phyloP scores from a whole-genome alignment of 2,329 filamentous ascomycete genomes.

The Beauveria medogensis region DNA sequence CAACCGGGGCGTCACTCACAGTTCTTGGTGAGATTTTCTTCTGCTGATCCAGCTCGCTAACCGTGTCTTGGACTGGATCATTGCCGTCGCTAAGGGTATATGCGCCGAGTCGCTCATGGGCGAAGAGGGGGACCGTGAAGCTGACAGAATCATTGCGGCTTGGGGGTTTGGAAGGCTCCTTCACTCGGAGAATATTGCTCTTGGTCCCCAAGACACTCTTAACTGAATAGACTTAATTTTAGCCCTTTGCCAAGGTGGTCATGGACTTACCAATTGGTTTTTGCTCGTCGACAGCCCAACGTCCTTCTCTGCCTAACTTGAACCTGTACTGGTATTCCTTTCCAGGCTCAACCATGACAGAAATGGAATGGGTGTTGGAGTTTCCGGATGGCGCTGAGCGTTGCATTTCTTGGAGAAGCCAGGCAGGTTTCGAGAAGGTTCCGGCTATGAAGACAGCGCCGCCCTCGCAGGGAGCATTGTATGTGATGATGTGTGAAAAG shows the following conservation, averaged over 20 bases:
- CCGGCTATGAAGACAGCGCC: slow-evolving; percentile 64
- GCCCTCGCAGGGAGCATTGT: slow-evolving; percentile 31
- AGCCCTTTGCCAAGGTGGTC: background rate
- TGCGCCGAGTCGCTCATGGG: slow-evolving; percentile 39
- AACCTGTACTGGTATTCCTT: slow-evolving; percentile 69
- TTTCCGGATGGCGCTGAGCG: slow-evolving; percentile 35
- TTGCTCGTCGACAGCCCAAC: slow-evolving; percentile 61
- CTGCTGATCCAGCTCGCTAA: background rate
- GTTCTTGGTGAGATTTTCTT: slow-evolving; percentile 14
- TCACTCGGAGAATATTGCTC: slow-evolving; percentile 2
- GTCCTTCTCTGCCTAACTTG: slow-evolving; percentile 56
- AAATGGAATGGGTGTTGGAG: slow-evolving; percentile 50
- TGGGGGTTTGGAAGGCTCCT: slow-evolving; percentile 1
- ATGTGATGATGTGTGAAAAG: background rate
- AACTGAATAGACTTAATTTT: background rate
- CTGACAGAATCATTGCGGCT: slow-evolving; percentile 20
- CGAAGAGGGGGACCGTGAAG: slow-evolving; percentile 28
- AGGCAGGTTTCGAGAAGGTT: slow-evolving; percentile 58
- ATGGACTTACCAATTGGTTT: slow-evolving; percentile 46
- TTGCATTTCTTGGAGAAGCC: slow-evolving; percentile 61
- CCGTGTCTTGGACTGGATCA: slow-evolving; percentile 18
- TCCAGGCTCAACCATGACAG: slow-evolving; percentile 45
- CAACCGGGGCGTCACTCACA: slow-evolving; percentile 15
- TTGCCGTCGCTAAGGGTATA: slow-evolving; percentile 27
- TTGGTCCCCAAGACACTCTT: slow-evolving; percentile 8